Evolutionary conservation across 176 grass and related monocot genomes (phyloP).

Genomic region (Aegilops longissima): DNA sequence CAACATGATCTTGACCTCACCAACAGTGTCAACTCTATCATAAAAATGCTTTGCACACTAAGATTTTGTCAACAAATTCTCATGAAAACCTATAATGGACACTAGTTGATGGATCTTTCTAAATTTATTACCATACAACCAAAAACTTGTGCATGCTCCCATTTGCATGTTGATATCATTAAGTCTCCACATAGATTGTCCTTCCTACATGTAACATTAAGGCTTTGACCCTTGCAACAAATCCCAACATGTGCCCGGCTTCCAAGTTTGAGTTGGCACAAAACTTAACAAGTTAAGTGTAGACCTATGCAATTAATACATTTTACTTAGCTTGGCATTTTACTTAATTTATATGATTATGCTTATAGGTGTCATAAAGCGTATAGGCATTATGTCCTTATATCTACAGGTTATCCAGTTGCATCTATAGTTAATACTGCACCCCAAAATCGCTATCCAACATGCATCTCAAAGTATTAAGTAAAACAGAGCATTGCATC

Average conservation of each 20-base stretch:
- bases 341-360: neutral
- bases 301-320: neutral
- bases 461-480: too few species aligned
- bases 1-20: neutral
- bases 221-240: neutral
- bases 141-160: neutral
- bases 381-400: too few species aligned
- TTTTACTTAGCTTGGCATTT: slow-evolving; percentile 5
- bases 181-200: neutral
- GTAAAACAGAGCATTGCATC: too few species aligned
- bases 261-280: neutral
- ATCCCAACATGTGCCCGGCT: too few species aligned
- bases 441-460: too few species aligned
- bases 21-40: neutral
- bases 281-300: neutral
- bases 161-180: neutral
- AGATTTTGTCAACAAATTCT: neutral
- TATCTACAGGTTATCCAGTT: too few species aligned
- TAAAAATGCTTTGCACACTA: neutral
- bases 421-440: too few species aligned
- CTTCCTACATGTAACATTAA: neutral
- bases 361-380: too few species aligned
- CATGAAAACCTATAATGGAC: neutral
- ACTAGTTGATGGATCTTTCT: neutral
- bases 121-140: neutral